These are phyloP conservation scores for Lippia alba DNA, from an alignment of 305 asterid genomes.

Conservation along the genomic window DNA sequence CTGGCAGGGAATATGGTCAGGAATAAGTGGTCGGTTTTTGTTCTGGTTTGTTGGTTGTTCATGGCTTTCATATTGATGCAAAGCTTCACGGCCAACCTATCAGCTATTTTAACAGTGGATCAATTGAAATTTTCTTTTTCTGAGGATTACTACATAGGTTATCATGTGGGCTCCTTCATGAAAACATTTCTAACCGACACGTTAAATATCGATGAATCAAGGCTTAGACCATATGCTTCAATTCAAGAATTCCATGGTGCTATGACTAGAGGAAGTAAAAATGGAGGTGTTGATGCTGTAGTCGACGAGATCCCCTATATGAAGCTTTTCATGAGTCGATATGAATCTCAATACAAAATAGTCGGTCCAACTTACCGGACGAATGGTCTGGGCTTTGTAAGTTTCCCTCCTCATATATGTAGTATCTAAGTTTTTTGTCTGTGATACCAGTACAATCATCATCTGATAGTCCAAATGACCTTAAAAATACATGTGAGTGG, in stretches of 20 bases:
- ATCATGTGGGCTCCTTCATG: conserved; percentile 48
- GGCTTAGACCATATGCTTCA: conserved; percentile 38
- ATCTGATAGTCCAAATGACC: too few species aligned
- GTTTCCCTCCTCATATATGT: neutral
- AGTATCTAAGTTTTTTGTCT: neutral
- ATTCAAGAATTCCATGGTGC: conserved; percentile 39
- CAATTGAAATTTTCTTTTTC: conserved; percentile 46
- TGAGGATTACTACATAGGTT: conserved; percentile 41
- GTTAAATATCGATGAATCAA: conserved; percentile 33
- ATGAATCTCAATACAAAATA: conserved; percentile 40
- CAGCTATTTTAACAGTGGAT: conserved; percentile 65
- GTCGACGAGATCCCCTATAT: conserved; percentile 53
- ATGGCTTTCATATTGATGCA: conserved; percentile 67
- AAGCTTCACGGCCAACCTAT: conserved; percentile 64
- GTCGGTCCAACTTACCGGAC: conserved; percentile 50
- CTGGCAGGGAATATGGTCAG: conserved; percentile 52
- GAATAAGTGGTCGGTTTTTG: conserved; percentile 56
- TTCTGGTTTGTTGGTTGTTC: conserved; percentile 56
- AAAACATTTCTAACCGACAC: conserved; percentile 31
- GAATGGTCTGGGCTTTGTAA: conserved; percentile 49
- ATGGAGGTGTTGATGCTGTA: conserved; percentile 52
- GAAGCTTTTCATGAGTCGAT: conserved; percentile 44
- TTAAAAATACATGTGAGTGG: too few species aligned
- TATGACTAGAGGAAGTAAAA: conserved; percentile 44
- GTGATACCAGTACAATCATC: too few species aligned